Evolutionary conservation across 2,329 filamentous ascomycete genomes (phyloP), one percentile per base, ranked within the genome.

Genomic region (Ascochyta fabae): DNA sequence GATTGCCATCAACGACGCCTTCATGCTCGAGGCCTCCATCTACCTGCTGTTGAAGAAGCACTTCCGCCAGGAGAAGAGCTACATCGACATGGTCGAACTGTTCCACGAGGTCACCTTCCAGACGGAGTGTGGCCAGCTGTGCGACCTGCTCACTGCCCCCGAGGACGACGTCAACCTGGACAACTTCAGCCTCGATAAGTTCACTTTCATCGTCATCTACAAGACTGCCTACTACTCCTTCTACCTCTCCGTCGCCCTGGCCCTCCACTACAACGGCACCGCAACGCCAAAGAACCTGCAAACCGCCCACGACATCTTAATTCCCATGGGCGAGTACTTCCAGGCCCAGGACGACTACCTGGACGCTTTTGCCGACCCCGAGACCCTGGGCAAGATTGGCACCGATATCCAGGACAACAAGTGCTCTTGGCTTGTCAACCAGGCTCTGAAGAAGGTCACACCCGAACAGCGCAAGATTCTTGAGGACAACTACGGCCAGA

Each of bases 351-450:
- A 99, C 77, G 95, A 99, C 82, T 99, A 95, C 81, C 90, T 99
- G 48, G 95, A 99, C 83, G 96, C 96, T 81, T 99, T 95, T 73
- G 95, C 94, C 68, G 88, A 94, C 68, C 92, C 95, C 35, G 87
- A 92, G 71, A 86, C 92, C 72, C 95, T 99, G 75, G 95, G 95
- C 78, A 99, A 99, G 86, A 96, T 98, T 64, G 95, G 95, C 65
- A 99, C 95, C 58, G 95, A 99, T 73, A 99, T 99, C 78, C 88
- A 93, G 84, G 95, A 99, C 81, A 99, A 99, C 86, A 99, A 99
- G 85, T 99, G 95, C 84, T 96, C 91, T 38, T 99, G 95, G 95
- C 82, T 99, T 57, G 86, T 99, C 78, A 99, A 99, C 84, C 89
- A 96, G 79, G 95, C 95, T 42, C 83, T 99, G 56, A 84, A 87